Evolutionary conservation across 495 filamentous ascomycete genomes (phyloP).

Genomic region (Lasiosphaeria hispida): DNA sequence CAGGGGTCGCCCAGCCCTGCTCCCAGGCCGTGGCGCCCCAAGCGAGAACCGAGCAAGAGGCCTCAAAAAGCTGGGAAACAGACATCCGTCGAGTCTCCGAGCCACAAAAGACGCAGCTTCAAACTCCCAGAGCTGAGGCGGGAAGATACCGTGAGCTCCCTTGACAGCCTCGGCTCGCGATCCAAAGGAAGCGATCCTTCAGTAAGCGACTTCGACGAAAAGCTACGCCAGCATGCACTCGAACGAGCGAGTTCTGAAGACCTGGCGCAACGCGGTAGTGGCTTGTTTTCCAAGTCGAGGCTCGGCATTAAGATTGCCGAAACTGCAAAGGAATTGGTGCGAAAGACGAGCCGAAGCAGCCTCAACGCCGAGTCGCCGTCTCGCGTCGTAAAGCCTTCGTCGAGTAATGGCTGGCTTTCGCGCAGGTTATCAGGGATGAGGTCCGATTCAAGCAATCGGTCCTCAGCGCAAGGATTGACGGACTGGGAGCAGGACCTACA

Average conservation of each 20-base stretch:
- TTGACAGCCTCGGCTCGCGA: slow-evolving; percentile 10
- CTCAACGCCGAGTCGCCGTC: slow-evolving; percentile 22
- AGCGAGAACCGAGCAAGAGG: slow-evolving; percentile 26
- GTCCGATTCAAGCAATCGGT: slow-evolving; percentile 10
- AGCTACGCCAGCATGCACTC: slow-evolving; percentile 23
- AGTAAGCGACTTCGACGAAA: slow-evolving; percentile 32
- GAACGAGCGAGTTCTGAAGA: slow-evolving; percentile 19
- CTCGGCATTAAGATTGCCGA: slow-evolving; percentile 33
- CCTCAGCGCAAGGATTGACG: neutral
- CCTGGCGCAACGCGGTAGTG: slow-evolving; percentile 27
- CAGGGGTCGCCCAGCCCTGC: slow-evolving; percentile 50
- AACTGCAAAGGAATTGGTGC: slow-evolving; percentile 32
- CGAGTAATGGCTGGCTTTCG: slow-evolving; percentile 22
- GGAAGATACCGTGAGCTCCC: slow-evolving; percentile 16
- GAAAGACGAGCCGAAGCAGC: slow-evolving; percentile 36
- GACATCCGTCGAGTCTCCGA: slow-evolving; percentile 3
- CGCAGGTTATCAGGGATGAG: slow-evolving; percentile 26
- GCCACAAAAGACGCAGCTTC: neutral
- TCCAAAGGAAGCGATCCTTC: slow-evolving; percentile 25
- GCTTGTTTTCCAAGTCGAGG: slow-evolving; percentile 30
- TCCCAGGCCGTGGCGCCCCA: slow-evolving; percentile 36
- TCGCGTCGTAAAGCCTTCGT: slow-evolving; percentile 1
- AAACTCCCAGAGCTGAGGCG: slow-evolving; percentile 2
- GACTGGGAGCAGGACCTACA: slow-evolving; percentile 36
- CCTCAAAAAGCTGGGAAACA: slow-evolving; percentile 18